Evolutionary conservation across 2,329 filamentous ascomycete species (phyloP).

Genomic region (Fusarium incarnatum): DNA sequence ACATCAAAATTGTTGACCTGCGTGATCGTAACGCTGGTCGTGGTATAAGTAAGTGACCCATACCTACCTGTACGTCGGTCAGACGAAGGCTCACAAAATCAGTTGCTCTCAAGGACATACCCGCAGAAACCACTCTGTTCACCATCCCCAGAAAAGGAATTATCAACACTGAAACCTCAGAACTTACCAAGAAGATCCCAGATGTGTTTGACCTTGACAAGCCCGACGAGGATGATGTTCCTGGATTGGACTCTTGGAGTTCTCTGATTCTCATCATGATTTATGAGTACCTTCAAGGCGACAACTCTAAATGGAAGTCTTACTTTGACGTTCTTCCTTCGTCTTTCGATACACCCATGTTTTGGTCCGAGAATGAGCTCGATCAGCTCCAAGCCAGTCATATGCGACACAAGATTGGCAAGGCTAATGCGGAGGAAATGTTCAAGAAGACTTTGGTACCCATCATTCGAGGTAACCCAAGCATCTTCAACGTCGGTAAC

Average conservation of each 20-base stretch:
- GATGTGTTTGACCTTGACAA: conserved; percentile 60
- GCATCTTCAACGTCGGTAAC: conserved; percentile 56
- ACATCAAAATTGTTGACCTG: conserved; percentile 65
- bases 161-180: conserved; percentile 78
- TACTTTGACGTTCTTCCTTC: conserved; percentile 82
- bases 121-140: conserved; percentile 81
- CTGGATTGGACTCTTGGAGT: conserved; percentile 65
- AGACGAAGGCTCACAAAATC: conserved; percentile 54
- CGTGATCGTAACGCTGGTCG: conserved; percentile 63
- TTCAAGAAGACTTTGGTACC: conserved; percentile 70
- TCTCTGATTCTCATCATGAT: conserved; percentile 81
- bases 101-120: conserved; percentile 79
- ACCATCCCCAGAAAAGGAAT: conserved; percentile 79
- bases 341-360: conserved; percentile 88
- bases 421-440: conserved; percentile 74
- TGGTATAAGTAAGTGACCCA: conserved; percentile 63
- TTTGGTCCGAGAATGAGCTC: conserved; percentile 81
- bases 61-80: neutral
- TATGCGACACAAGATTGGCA: conserved; percentile 81
- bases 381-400: conserved; percentile 80
- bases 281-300: conserved; percentile 74
- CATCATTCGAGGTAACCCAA: conserved; percentile 58
- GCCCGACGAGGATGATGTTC: conserved; percentile 51
- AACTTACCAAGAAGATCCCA: conserved; percentile 68
- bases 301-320: conserved; percentile 75